Percentiles rank a stretch among this genome's conserved stretches.
Evolutionary conservation across 805 yeast genomes (phyloP).

Genomic region (Zygotorulaspora florentina): DNA sequence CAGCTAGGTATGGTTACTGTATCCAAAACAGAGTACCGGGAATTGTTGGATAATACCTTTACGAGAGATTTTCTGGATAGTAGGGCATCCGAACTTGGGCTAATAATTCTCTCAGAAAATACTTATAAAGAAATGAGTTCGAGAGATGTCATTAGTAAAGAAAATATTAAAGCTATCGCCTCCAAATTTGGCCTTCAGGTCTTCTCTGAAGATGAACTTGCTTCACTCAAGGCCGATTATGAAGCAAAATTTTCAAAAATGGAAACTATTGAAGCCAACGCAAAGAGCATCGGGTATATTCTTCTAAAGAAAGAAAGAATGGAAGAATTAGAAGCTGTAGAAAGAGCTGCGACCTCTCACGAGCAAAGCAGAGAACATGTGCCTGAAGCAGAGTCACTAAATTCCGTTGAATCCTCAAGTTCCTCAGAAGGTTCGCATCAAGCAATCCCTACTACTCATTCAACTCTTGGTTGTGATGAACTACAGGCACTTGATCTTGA

Average conservation of each 20-base stretch:
- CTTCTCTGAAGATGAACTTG: slow-evolving; percentile 8
- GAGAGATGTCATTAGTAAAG: slow-evolving; percentile 3
- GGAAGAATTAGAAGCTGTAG: slow-evolving; percentile 4
- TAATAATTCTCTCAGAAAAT: slow-evolving; percentile 4
- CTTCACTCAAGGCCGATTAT: slow-evolving; percentile 8
- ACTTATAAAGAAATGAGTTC: slow-evolving; percentile 4
- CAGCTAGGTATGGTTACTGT: slow-evolving; percentile 22
- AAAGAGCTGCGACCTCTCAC: background rate
- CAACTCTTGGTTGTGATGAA: background rate
- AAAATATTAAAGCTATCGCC: slow-evolving; percentile 11
- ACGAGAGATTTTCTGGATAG: slow-evolving; percentile 3
- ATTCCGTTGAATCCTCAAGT: background rate
- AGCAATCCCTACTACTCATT: background rate
- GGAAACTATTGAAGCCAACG: slow-evolving; percentile 17
- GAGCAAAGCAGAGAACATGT: background rate
- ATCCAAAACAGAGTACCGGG: slow-evolving; percentile 22
- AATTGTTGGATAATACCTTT: background rate
- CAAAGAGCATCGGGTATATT: slow-evolving; percentile 19
- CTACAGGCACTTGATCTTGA: too few species aligned
- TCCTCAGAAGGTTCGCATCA: background rate
- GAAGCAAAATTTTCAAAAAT: slow-evolving; percentile 8
- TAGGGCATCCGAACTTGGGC: slow-evolving; percentile 5
- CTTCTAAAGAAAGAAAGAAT: slow-evolving; percentile 16
- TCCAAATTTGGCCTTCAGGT: slow-evolving; percentile 10
- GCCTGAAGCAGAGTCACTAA: background rate